Evolutionary conservation across 495 filamentous ascomycete genomes (phyloP).

Genomic region (Cercophora sp.): DNA sequence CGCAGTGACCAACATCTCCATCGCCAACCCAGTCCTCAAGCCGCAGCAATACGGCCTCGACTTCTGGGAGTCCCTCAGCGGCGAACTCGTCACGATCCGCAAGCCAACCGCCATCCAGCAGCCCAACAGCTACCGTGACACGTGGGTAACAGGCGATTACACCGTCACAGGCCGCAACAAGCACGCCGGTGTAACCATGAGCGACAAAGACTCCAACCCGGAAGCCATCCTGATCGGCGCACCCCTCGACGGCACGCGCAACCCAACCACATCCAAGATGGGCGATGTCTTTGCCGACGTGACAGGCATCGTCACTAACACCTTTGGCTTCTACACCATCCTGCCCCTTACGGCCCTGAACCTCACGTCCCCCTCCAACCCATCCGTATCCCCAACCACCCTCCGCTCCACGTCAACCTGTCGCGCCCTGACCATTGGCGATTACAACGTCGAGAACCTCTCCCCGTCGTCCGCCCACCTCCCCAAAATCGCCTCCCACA

Average conservation of each 20-base stretch:
- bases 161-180: slow-evolving; percentile 48
- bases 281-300: slow-evolving; percentile 55
- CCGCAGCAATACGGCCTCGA: slow-evolving; percentile 56
- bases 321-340: slow-evolving; percentile 58
- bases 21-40: slow-evolving; percentile 49
- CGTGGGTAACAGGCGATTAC: slow-evolving; percentile 59
- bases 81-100: slow-evolving; percentile 53
- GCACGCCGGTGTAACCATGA: slow-evolving; percentile 54
- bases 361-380: slow-evolving; percentile 28
- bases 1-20: slow-evolving; percentile 47
- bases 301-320: slow-evolving; percentile 54
- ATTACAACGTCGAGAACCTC: slow-evolving; percentile 63
- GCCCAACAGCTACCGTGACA: slow-evolving; percentile 57
- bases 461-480: slow-evolving; percentile 43
- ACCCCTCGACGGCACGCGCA: slow-evolving; percentile 56
- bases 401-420: slow-evolving; percentile 45
- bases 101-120: slow-evolving; percentile 43
- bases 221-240: slow-evolving; percentile 56
- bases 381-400: slow-evolving; percentile 36
- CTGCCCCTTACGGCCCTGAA: slow-evolving; percentile 52
- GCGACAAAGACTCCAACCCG: slow-evolving; percentile 54
- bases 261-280: slow-evolving; percentile 49
- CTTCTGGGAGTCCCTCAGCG: slow-evolving; percentile 60
- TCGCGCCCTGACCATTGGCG: slow-evolving; percentile 48
- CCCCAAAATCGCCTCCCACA: slow-evolving; percentile 47